Conservation (phyloP, 2,329 filamentous ascomycete genomes). For the Alternaria solani region DNA sequence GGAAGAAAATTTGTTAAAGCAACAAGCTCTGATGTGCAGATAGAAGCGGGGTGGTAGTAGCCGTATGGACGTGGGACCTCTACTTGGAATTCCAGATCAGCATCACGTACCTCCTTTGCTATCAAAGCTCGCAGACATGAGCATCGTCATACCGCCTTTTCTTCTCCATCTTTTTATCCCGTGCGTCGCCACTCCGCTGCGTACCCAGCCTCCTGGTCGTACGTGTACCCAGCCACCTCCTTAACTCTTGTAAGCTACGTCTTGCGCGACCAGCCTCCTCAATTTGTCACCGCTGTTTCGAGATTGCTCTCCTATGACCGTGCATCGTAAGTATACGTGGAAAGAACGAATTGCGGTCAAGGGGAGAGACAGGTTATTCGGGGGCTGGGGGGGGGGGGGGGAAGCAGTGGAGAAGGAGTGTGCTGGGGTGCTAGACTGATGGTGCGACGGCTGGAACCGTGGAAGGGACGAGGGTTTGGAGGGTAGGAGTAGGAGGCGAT, state of each 20-base stretch:
- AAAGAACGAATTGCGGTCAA: neutral
- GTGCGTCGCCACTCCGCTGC: neutral
- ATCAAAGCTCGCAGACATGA: neutral
- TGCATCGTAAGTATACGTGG: neutral
- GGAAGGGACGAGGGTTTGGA: neutral
- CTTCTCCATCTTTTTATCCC: neutral
- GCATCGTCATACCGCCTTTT: neutral
- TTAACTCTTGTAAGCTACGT: neutral
- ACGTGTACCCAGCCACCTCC: neutral
- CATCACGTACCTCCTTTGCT: neutral
- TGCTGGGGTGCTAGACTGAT: neutral
- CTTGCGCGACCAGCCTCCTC: neutral
- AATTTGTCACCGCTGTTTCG: neutral
- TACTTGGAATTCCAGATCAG: neutral
- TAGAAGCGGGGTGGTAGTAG: neutral
- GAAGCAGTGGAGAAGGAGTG: neutral
- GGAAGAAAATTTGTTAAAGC: neutral
- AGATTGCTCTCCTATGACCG: neutral
- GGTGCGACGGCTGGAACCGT: neutral
- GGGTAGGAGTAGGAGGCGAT: neutral
- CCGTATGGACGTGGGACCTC: neutral
- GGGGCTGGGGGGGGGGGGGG: neutral
- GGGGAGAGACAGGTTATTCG: neutral
- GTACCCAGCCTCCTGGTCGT: neutral
- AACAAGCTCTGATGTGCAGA: neutral